Conservation (phyloP, 495 filamentous ascomycete genomes). For the Annulohypoxylon stygium region DNA sequence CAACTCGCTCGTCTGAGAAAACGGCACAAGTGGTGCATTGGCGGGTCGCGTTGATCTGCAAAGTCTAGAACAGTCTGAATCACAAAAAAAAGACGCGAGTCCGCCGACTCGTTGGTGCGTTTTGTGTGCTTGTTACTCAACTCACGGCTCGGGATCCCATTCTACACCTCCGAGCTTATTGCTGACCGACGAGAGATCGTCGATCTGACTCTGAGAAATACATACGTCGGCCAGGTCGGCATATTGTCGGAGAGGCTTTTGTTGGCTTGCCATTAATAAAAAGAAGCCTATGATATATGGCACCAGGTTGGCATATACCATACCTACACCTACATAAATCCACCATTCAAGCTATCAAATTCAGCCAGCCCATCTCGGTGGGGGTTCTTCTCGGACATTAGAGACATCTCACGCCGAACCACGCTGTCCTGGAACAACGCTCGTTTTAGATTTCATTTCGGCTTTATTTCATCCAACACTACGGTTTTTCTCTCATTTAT, state of each 20-base stretch:
- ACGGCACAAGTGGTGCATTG: constrained; percentile 25
- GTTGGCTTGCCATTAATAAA: constrained; percentile 15
- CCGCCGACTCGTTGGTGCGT: constrained; percentile 23
- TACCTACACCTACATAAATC: constrained; percentile 3
- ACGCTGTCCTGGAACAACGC: constrained; percentile 22
- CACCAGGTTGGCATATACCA: too few relatives aligned
- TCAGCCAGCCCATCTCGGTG: constrained; percentile 11
- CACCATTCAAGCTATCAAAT: constrained; percentile 26
- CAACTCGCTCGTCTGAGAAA: constrained; percentile 20
- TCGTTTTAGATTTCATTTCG: constrained; percentile 18
- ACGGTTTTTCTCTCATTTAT: not conserved
- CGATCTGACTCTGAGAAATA: constrained; percentile 16
- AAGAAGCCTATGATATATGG: constrained; percentile 15
- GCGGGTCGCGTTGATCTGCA: constrained; percentile 40
- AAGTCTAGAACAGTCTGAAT: constrained; percentile 52
- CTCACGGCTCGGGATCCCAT: constrained; percentile 33
- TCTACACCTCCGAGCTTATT: constrained; percentile 35
- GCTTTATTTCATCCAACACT: constrained; percentile 22
- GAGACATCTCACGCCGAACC: constrained; percentile 8
- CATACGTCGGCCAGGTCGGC: constrained; percentile 24
- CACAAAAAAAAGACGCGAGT: constrained; percentile 43
- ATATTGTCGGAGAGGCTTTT: constrained; percentile 37
- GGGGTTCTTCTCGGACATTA: constrained; percentile 25
- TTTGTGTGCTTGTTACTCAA: constrained; percentile 31
- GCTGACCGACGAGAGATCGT: constrained; percentile 32